Conservation (phyloP, 139 green algal genomes). For the Tetraselmis striata region DNA sequence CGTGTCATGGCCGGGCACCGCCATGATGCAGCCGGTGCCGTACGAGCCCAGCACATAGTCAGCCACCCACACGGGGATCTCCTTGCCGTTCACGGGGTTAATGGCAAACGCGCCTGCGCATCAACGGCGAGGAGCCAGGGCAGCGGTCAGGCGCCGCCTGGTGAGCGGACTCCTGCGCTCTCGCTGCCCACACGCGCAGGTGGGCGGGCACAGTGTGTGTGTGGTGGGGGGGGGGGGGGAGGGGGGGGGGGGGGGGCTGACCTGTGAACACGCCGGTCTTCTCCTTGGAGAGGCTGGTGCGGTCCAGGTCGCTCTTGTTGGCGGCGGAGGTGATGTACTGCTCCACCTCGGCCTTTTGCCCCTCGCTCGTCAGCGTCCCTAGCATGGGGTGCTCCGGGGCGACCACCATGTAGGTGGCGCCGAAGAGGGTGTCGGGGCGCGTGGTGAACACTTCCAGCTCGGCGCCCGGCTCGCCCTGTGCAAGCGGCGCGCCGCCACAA, state of each 20-base stretch:
- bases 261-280: conserved; percentile 92
- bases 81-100: conserved; percentile 77
- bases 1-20: conserved; percentile 89
- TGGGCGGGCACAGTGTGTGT: no score
- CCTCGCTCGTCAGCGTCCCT: conserved; percentile 14
- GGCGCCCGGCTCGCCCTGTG: not conserved
- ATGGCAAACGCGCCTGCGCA: conserved; percentile 62
- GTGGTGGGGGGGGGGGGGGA: no score
- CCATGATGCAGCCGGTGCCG: conserved; percentile 95
- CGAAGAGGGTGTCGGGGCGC: conserved; percentile 93
- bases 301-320: conserved; percentile 87
- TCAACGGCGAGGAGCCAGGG: no score
- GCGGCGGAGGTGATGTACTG: conserved; percentile 71
- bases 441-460: conserved; percentile 81
- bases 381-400: conserved; percentile 92
- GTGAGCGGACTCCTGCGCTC: not conserved
- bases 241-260: conserved; percentile 4
- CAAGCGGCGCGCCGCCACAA: not conserved
- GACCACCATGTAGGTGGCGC: conserved; percentile 92
- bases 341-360: conserved; percentile 49
- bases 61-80: conserved; percentile 87
- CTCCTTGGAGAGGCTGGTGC: conserved; percentile 85
- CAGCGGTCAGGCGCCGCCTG: no score
- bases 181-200: not conserved
- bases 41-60: conserved; percentile 96